Conservation (phyloP, 768 basidiomycete genomes). For the Rhodotorula paludigena region DNA sequence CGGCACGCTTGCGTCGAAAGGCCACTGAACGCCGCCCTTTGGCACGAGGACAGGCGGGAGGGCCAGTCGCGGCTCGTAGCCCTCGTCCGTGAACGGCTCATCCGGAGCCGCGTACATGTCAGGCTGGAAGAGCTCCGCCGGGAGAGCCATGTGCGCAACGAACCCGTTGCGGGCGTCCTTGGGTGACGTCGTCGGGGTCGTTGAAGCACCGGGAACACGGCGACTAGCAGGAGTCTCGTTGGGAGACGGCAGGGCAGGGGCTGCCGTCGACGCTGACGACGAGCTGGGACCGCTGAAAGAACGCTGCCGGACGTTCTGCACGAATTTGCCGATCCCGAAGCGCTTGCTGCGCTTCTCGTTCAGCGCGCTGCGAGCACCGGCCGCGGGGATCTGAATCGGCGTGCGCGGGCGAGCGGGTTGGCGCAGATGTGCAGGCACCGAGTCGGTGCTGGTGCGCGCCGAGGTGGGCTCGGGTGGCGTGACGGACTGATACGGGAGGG, state of each 20-base stretch:
- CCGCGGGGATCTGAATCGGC: neutral
- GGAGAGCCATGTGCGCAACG: slow-evolving; percentile 23
- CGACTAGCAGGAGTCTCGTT: slow-evolving; percentile 7
- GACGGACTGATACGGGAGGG: neutral
- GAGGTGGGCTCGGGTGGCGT: neutral
- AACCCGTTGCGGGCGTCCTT: neutral
- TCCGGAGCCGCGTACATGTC: neutral
- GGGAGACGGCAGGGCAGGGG: neutral
- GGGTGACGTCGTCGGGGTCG: no score
- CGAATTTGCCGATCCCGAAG: slow-evolving; percentile 8
- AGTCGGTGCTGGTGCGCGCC: neutral
- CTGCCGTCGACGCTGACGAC: neutral
- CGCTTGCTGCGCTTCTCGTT: neutral
- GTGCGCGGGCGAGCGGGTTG: neutral
- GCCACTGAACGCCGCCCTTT: slow-evolving; percentile 24
- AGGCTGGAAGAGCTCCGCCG: slow-evolving; percentile 5
- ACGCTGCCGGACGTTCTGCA: neutral
- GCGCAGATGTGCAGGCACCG: neutral
- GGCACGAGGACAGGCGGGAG: slow-evolving; percentile 13
- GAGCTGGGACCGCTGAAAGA: neutral
- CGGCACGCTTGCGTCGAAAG: slow-evolving; percentile 10
- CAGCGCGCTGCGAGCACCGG: neutral
- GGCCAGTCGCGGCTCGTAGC: neutral
- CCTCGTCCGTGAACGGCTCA: neutral
- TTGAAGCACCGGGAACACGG: neutral